Conservation (phyloP, 177 flowering plant species). For the Tripterygium wilfordii region DNA sequence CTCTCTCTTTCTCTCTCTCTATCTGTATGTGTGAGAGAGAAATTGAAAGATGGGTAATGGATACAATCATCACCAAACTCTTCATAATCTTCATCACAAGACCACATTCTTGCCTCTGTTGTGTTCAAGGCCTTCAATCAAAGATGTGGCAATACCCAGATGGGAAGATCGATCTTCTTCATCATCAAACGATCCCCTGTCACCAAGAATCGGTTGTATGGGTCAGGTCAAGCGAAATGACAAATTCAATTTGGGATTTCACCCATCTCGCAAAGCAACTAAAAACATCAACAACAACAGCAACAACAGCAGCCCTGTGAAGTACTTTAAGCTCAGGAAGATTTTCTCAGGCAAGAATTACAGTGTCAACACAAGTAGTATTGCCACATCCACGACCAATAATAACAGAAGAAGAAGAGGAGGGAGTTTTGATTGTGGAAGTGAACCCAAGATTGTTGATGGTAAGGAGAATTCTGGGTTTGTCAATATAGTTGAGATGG, state of each 20-base stretch:
- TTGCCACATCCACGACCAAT: background rate
- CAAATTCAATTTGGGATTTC: constrained; percentile 25
- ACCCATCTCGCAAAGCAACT: constrained; percentile 13
- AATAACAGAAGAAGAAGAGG: constrained; percentile 10
- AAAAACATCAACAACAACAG: constrained; percentile 7
- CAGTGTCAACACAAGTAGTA: constrained; percentile 6
- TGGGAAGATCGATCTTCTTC: constrained; percentile 10
- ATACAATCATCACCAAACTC: constrained; percentile 5
- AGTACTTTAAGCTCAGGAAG: constrained; percentile 30
- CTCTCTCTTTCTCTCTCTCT: too few species aligned
- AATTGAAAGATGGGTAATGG: constrained; percentile 23
- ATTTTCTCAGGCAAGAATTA: constrained; percentile 36
- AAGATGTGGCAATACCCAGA: constrained; percentile 19
- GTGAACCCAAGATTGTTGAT: constrained; percentile 5
- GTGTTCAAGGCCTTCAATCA: constrained; percentile 32
- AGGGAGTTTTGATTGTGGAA: constrained; percentile 1
- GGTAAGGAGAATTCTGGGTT: background rate
- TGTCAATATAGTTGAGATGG: constrained; percentile 31
- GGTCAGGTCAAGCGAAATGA: constrained; percentile 47
- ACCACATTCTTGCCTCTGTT: constrained; percentile 32
- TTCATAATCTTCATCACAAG: constrained; percentile 12
- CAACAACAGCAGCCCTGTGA: too few species aligned
- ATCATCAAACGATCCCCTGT: constrained; percentile 23
- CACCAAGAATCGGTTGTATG: constrained; percentile 37
- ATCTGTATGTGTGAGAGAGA: too few species aligned